Evolutionary conservation across 371 early-diverging fungal species (phyloP), one percentile per base, ranked within the genome.

Genomic region (Sporodiniella umbellata): DNA sequence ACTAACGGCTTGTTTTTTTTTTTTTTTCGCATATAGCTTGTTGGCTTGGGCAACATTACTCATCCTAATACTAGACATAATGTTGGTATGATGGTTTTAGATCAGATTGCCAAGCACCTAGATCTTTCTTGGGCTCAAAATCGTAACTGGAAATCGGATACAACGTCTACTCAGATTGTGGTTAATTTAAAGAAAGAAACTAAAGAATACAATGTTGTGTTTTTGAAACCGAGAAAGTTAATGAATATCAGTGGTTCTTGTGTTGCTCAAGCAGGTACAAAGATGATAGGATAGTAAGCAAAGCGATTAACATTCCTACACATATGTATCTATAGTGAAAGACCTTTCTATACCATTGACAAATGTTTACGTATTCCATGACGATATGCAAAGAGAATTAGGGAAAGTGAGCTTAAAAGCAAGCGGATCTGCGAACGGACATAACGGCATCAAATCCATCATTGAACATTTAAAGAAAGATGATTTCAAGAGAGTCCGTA

Each of bases 391-490:
- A 48, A 75, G 85, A 8, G 78, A 79, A 18, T 48, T 88, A 4
- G 88, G 87, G 7, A 81, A 78, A 51, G 47, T 86, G 0, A 76
- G 85, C 1, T 48, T 78, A 45, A 91, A 91, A 56, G 19, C 23
- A 6, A 60, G 65, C 3, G 92, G 92, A 4, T 76, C 71, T 10
- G 70, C 64, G 1, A 80, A 78, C 49, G 92, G 90, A 15, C 92
- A 92, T 55, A 92, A 92, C 47, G 90, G 92, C 0, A 66, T 88
- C 55, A 81, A 81, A 50, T 89, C 90, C 0, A 74, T 85, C 7
- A 79, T 77, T 21, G 73, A 80, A 8, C 46, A 66, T 31, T 53
- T 89, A 11, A 48, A 62, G 4, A 75, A 83, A 0, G 60, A 78
- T 21, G 73, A 75, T 3, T 90, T 84, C 46, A 65, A 56, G 25